These are phyloP conservation scores for Talaromyces borbonicus DNA, from an alignment of 495 filamentous ascomycete genomes.

Conservation along the genomic window DNA sequence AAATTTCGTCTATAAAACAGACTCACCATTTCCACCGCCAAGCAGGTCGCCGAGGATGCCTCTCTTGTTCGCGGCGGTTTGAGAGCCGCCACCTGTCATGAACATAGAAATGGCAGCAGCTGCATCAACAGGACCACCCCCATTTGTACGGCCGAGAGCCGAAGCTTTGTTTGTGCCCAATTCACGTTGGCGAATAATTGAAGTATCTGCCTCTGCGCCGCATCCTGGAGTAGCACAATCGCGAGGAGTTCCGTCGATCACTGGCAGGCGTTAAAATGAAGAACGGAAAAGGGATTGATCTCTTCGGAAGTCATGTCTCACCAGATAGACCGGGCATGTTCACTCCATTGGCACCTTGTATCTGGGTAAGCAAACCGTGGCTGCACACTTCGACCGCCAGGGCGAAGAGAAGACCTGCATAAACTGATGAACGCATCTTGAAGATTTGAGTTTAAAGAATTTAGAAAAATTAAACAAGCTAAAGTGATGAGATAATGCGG, in stretches of 20 bases:
- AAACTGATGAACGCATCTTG: slow-evolving; percentile 6
- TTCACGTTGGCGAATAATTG: slow-evolving; percentile 42
- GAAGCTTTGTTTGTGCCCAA: slow-evolving; percentile 29
- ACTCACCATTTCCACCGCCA: background rate
- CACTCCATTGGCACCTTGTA: slow-evolving; percentile 44
- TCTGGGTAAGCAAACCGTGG: slow-evolving; percentile 42
- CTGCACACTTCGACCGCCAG: slow-evolving; percentile 20
- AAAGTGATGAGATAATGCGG: too few relatives aligned
- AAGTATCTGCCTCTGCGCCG: slow-evolving; percentile 30
- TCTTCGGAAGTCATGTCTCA: slow-evolving; percentile 1
- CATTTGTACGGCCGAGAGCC: slow-evolving; percentile 47
- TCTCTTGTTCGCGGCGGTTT: background rate
- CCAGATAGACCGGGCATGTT: slow-evolving; percentile 43
- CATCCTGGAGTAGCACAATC: slow-evolving; percentile 43
- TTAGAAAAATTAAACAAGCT: background rate
- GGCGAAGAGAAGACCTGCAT: background rate
- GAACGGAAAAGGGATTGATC: background rate
- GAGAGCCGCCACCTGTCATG: slow-evolving; percentile 14
- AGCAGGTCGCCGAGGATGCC: slow-evolving; percentile 1
- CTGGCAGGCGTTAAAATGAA: slow-evolving; percentile 17
- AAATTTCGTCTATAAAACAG: background rate
- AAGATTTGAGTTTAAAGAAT: background rate
- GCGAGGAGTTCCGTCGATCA: slow-evolving; percentile 47
- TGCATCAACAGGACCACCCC: slow-evolving; percentile 43
- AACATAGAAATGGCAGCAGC: slow-evolving; percentile 23